Percentiles rank a stretch among this genome's conserved stretches.
These are phyloP conservation scores for Porogramme epimiltina DNA, from an alignment of 1,284 basidiomycete genomes.

Conservation along the genomic window DNA sequence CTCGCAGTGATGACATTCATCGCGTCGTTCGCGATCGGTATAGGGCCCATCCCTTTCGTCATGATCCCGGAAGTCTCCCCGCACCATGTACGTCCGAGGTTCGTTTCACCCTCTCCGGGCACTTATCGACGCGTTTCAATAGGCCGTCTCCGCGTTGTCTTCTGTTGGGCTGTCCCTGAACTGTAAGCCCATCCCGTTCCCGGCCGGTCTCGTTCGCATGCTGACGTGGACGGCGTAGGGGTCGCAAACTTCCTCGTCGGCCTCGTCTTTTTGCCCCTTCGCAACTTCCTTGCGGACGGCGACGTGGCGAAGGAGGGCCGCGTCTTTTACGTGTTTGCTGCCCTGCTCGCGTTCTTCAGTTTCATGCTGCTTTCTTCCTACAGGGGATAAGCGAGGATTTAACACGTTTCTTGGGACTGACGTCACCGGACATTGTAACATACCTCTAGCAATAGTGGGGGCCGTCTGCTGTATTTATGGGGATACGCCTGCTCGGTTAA, in stretches of 20 bases:
- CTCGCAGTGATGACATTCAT: slow-evolving; percentile 83
- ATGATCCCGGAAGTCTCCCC: slow-evolving; percentile 93
- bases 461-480: too few relatives aligned
- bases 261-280: slow-evolving; percentile 80
- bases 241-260: slow-evolving; percentile 83
- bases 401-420: not conserved
- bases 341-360: slow-evolving; percentile 30
- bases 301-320: slow-evolving; percentile 72
- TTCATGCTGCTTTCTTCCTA: slow-evolving; percentile 32
- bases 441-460: not conserved
- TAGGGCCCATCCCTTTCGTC: slow-evolving; percentile 93
- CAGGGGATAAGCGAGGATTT: slow-evolving; percentile 20
- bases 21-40: slow-evolving; percentile 86
- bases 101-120: slow-evolving; percentile 5
- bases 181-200: slow-evolving; percentile 60
- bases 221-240: slow-evolving; percentile 49
- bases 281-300: slow-evolving; percentile 69
- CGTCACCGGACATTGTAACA: not conserved
- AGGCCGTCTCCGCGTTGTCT: slow-evolving; percentile 86
- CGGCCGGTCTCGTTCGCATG: too few relatives aligned
- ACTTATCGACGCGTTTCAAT: slow-evolving; percentile 8
- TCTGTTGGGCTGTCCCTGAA: slow-evolving; percentile 84
- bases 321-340: slow-evolving; percentile 80
- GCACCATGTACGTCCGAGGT: slow-evolving; percentile 53
- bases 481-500: too few relatives aligned